phyloP scores from a whole-genome alignment of 2,329 filamentous ascomycete species.

The Davidsoniella australis region DNA sequence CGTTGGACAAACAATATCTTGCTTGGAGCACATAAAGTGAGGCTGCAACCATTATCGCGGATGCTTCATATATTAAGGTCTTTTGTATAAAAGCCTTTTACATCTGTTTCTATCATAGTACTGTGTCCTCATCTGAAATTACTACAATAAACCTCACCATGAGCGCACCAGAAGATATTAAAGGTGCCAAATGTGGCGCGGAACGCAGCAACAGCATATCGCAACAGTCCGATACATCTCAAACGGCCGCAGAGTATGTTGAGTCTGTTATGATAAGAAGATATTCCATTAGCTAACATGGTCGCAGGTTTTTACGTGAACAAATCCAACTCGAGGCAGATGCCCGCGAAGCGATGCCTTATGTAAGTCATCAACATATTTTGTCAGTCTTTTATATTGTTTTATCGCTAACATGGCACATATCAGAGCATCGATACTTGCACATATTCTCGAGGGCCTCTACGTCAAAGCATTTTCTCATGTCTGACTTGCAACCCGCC shows the following conservation, averaged over 20 bases:
- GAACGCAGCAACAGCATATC: slow-evolving; percentile 42
- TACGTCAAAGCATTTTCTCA: slow-evolving; percentile 80
- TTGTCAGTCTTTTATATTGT: background rate
- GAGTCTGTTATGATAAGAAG: background rate
- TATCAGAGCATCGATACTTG: slow-evolving; percentile 81
- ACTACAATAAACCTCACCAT: background rate
- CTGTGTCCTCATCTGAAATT: background rate
- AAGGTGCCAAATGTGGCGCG: slow-evolving; percentile 9
- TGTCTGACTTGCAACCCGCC: slow-evolving; percentile 87
- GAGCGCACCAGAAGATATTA: slow-evolving; percentile 2
- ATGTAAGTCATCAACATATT: slow-evolving; percentile 38
- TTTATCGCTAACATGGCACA: background rate
- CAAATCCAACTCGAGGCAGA: slow-evolving; percentile 88
- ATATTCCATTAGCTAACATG: background rate
- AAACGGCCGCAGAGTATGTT: slow-evolving; percentile 55
- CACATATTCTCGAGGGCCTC: slow-evolving; percentile 71
- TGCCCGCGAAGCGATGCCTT: slow-evolving; percentile 85
- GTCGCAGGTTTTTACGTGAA: slow-evolving; percentile 62
- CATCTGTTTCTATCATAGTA: background rate
- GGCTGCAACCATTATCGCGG: too few relatives aligned
- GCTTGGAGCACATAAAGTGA: too few relatives aligned
- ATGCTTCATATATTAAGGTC: too few relatives aligned
- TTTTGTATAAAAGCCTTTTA: too few relatives aligned
- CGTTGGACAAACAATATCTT: too few relatives aligned
- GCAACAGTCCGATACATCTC: slow-evolving; percentile 43